A percentile compares a stretch with the other conserved stretches of the same genome.
Conservation (phyloP, 139 green algal species). For the Asterochloris sp. region DNA sequence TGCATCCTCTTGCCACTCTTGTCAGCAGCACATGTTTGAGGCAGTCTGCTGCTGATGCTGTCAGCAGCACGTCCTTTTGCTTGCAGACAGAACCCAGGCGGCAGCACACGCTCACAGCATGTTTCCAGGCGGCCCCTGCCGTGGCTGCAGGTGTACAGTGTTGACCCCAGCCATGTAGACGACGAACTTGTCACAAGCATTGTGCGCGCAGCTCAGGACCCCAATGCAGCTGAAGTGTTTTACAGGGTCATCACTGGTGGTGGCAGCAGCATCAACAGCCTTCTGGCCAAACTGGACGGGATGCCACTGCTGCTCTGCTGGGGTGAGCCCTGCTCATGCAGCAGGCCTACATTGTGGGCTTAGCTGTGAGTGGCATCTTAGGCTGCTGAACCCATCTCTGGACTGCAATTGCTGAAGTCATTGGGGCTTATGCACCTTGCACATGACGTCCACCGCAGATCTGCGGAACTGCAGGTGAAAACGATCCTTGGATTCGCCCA, state of each 20-base stretch:
- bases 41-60: too few species aligned
- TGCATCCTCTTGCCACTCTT: too few species aligned
- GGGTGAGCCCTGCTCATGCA: slow-evolving; percentile 27
- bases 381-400: too few species aligned
- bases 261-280: slow-evolving; percentile 42
- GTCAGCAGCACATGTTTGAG: too few species aligned
- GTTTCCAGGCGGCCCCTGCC: not conserved
- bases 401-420: too few species aligned
- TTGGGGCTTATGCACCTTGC: not conserved
- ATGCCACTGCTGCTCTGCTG: slow-evolving; percentile 71
- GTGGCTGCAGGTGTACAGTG: slow-evolving; percentile 52
- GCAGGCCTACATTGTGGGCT: too few species aligned
- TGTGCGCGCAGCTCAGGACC: slow-evolving; percentile 54
- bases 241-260: slow-evolving; percentile 59
- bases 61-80: too few species aligned
- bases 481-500: slow-evolving; percentile 78
- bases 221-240: slow-evolving; percentile 70
- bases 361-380: not conserved
- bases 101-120: too few species aligned
- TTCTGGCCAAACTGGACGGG: slow-evolving; percentile 43
- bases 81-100: too few species aligned
- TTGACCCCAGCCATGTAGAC: slow-evolving; percentile 44
- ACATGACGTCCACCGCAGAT: not conserved
- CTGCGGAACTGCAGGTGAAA: not conserved
- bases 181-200: slow-evolving; percentile 62